Evolutionary conservation across 2,329 filamentous ascomycete genomes (phyloP), one percentile per base, ranked within the genome.

Genomic region (Fusarium sp.): DNA sequence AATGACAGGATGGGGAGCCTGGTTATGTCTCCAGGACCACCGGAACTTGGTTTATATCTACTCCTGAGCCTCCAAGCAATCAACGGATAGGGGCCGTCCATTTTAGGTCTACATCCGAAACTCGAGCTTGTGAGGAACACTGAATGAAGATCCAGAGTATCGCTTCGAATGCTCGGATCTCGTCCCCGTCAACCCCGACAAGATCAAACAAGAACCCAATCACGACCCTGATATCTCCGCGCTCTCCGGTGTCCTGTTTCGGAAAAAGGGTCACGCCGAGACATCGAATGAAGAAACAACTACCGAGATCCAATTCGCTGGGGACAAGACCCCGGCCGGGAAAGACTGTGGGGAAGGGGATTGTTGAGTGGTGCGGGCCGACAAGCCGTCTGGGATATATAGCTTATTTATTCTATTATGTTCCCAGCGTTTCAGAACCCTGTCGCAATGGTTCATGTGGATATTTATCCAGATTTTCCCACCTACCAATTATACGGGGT

Each of bases 221-320:
- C 59, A 64, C 33, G n/a, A 64, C 32, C 59, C 52, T 52, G 13
- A 64, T 30, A 25, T 43, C 59, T 64, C 59, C 61, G 61, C 33
- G 11, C 14, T 40, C 46, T 64, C 61, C 59, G 59, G 51, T 44
- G 33, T 45, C 58, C 59, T 35, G 20, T 51, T 51, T 37, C 14
- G 58, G 35, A 54, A 45, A 14, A 32, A 32, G 35, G n/a, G 56
- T 33, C 9, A 47, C 25, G 37, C 39, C 15, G 37, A 61, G 41
- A 4, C 30, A 37, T 32, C 39, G 19, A 57, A 32, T 45, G 39
- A 39, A 30, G 43, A 41, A 43, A 44, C 44, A 51, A 58, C 33
- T 64, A 27, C 60, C 60, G 40, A 64, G 45, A 49, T 58, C 41
- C 44, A 56, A 37, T 20, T 50, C 41, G 43, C 30, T 62, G 37